phyloP scores from a whole-genome alignment of 139 green algal genomes.

The Micractinium sp. region DNA sequence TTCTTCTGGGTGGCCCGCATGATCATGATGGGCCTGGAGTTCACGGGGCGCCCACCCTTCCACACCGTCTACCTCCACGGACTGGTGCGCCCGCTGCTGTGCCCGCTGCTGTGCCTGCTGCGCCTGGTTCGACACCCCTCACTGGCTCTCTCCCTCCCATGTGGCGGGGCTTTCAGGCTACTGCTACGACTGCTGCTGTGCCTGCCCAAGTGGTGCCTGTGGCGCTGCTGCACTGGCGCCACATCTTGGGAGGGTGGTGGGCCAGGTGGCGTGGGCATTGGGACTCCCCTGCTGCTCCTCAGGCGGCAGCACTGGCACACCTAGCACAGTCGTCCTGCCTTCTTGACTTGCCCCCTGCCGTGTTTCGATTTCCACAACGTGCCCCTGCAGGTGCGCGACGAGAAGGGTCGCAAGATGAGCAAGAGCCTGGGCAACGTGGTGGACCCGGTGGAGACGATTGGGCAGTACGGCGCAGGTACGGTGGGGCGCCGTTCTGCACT shows the following conservation, averaged over 20 bases:
- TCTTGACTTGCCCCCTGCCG: too few relatives aligned
- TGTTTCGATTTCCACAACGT: not conserved
- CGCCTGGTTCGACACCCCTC: too few relatives aligned
- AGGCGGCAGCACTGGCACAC: not conserved
- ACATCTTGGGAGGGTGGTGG: not conserved
- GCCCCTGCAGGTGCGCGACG: slow-evolving; percentile 64
- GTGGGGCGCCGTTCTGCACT: not conserved
- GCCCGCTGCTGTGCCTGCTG: too few relatives aligned
- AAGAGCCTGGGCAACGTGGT: slow-evolving; percentile 97
- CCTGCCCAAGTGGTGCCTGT: too few relatives aligned
- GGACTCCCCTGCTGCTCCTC: not conserved
- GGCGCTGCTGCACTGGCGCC: too few relatives aligned
- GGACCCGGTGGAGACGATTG: slow-evolving; percentile 92
- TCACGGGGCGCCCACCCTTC: slow-evolving; percentile 89
- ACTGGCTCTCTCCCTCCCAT: too few relatives aligned
- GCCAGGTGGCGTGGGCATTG: not conserved
- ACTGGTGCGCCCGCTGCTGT: slow-evolving; percentile 68
- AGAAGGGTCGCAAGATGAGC: slow-evolving; percentile 92
- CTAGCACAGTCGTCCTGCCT: not conserved
- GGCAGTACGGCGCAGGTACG: slow-evolving; percentile 42
- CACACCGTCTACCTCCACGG: slow-evolving; percentile 95
- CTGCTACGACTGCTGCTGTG: too few relatives aligned
- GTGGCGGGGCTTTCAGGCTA: too few relatives aligned
- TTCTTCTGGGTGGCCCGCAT: slow-evolving; percentile 99
- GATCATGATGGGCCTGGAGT: slow-evolving; percentile 98